phyloP scores from a whole-genome alignment of 495 filamentous ascomycete genomes.

The Hyaloscypha hepaticicola region DNA sequence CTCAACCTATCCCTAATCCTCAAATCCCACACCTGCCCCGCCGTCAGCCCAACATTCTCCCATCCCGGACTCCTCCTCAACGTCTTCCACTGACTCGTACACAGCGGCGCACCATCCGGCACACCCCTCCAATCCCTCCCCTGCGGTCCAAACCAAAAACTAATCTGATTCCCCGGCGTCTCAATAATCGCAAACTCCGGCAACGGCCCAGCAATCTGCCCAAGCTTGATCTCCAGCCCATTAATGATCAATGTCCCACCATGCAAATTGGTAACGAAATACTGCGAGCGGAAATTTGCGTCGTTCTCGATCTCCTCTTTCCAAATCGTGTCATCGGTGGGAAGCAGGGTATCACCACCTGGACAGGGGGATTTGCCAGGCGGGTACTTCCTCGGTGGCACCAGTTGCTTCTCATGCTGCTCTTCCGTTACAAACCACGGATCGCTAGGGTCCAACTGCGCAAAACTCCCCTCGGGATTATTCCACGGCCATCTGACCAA shows the following conservation, averaged over 20 bases:
- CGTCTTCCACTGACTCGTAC: slow-evolving; percentile 7
- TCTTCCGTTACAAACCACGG: slow-evolving; percentile 26
- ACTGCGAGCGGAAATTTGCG: neutral
- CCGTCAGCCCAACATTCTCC: slow-evolving; percentile 16
- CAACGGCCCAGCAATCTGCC: slow-evolving; percentile 26
- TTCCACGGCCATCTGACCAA: slow-evolving; percentile 9
- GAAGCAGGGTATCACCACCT: slow-evolving; percentile 4
- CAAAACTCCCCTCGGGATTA: neutral
- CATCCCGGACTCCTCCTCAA: slow-evolving; percentile 19
- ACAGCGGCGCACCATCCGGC: neutral
- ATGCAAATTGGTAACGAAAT: slow-evolving; percentile 30
- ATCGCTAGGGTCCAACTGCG: slow-evolving; percentile 17
- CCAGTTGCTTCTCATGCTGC: slow-evolving; percentile 12
- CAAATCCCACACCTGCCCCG: slow-evolving; percentile 27
- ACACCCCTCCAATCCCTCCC: slow-evolving; percentile 22
- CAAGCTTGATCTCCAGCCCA: slow-evolving; percentile 26
- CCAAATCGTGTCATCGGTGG: slow-evolving; percentile 21
- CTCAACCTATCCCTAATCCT: slow-evolving; percentile 23
- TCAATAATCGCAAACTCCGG: slow-evolving; percentile 31
- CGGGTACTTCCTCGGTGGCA: slow-evolving; percentile 18
- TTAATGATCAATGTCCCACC: slow-evolving; percentile 27
- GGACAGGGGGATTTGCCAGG: neutral
- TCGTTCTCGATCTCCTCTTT: slow-evolving; percentile 20
- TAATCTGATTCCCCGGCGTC: slow-evolving; percentile 24
- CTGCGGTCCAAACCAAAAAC: slow-evolving; percentile 25